Conservation (phyloP, 2,329 filamentous ascomycete species). For the Aspergillus flavus region DNA sequence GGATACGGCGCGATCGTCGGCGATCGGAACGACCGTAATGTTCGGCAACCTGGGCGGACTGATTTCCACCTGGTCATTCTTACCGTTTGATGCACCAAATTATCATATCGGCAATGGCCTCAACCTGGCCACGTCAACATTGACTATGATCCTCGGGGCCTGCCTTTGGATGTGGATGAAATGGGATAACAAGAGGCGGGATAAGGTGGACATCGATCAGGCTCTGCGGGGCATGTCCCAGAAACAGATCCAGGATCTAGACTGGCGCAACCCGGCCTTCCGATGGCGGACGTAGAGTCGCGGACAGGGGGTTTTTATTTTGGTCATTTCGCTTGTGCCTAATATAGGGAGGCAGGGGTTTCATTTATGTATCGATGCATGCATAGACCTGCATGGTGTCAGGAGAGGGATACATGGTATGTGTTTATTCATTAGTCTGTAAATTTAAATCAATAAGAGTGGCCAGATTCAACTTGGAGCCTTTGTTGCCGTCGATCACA, state of each 20-base stretch:
- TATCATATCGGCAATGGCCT: constrained; percentile 73
- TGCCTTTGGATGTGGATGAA: constrained; percentile 63
- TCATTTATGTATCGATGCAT: not conserved
- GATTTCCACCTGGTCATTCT: constrained; percentile 66
- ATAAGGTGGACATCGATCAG: constrained; percentile 55
- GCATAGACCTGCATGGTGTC: not conserved
- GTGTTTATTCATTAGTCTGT: not conserved
- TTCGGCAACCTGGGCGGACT: constrained; percentile 71
- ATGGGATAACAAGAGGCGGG: constrained; percentile 62
- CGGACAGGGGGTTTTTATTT: not conserved
- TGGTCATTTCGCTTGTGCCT: not conserved
- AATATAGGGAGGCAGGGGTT: not conserved
- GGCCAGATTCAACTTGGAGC: too few species aligned
- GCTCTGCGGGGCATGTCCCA: constrained; percentile 58
- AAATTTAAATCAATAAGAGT: too few species aligned
- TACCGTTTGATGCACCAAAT: constrained; percentile 65
- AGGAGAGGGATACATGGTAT: not conserved
- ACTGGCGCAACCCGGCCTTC: constrained; percentile 65
- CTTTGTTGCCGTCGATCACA: not conserved
- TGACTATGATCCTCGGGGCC: constrained; percentile 56
- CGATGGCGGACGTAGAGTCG: constrained; percentile 14
- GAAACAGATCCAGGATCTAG: constrained; percentile 61
- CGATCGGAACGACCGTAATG: constrained; percentile 71
- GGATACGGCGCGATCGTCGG: constrained; percentile 68
- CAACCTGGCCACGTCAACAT: constrained; percentile 64